phyloP scores from a whole-genome alignment of 2,329 filamentous ascomycete genomes.

The Trichoderma harzianum region DNA sequence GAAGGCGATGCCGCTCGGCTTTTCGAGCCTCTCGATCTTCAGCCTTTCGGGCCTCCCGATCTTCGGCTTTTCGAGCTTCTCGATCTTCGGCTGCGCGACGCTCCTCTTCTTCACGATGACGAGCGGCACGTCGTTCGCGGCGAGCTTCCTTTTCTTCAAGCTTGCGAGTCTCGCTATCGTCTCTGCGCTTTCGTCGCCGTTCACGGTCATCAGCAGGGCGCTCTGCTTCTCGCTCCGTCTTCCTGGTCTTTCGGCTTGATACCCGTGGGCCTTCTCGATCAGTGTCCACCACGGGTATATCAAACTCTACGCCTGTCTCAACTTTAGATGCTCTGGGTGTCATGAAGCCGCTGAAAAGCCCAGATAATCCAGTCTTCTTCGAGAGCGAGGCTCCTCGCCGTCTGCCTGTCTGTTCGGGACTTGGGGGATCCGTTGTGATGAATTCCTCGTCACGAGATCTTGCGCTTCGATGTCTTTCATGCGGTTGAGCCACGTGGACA shows the following conservation, averaged over 20 bases:
- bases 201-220: slow-evolving; percentile 56
- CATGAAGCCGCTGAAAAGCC: slow-evolving; percentile 60
- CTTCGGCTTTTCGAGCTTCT: slow-evolving; percentile 32
- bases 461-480: slow-evolving; percentile 35
- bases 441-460: slow-evolving; percentile 39
- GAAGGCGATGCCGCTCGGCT: slow-evolving; percentile 47
- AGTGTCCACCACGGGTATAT: slow-evolving; percentile 47
- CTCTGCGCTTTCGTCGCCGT: slow-evolving; percentile 53
- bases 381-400: slow-evolving; percentile 38
- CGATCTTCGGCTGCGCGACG: slow-evolving; percentile 47
- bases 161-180: slow-evolving; percentile 50
- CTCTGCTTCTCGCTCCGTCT: slow-evolving; percentile 47
- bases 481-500: slow-evolving; percentile 26
- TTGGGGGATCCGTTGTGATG: slow-evolving; percentile 36
- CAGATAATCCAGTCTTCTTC: slow-evolving; percentile 54
- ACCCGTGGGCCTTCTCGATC: slow-evolving; percentile 57
- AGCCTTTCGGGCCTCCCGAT: slow-evolving; percentile 44
- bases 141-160: slow-evolving; percentile 59
- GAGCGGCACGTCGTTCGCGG: slow-evolving; percentile 50
- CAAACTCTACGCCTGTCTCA: slow-evolving; percentile 49
- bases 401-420: slow-evolving; percentile 34
- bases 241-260: slow-evolving; percentile 59
- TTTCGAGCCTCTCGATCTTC: slow-evolving; percentile 28
- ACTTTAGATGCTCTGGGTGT: slow-evolving; percentile 43
- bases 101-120: slow-evolving; percentile 48